Percentiles rank a stretch among this genome's conserved stretches.
Evolutionary conservation across 2,329 filamentous ascomycete genomes (phyloP).

Genomic region (Chaetomiaceae sp.): DNA sequence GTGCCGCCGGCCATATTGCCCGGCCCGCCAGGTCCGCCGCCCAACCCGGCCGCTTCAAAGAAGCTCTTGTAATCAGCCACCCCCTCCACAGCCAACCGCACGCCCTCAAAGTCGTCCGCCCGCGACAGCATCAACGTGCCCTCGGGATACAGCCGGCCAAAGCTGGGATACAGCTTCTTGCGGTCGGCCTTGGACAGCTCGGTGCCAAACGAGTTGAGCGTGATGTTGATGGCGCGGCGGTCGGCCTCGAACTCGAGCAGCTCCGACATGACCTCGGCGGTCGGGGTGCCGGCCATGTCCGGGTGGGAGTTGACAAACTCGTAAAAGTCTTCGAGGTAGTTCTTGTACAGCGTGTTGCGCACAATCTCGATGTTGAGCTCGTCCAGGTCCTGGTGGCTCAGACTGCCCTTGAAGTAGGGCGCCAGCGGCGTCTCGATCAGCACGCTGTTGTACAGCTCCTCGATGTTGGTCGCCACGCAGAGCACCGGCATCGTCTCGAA

Average conservation of each 20-base stretch:
- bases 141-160: slow-evolving; percentile 88
- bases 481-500: slow-evolving; percentile 99
- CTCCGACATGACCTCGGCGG: slow-evolving; percentile 90
- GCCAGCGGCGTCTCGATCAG: slow-evolving; percentile 94
- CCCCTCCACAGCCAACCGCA: slow-evolving; percentile 87
- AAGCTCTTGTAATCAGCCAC: slow-evolving; percentile 92
- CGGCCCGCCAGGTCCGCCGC: slow-evolving; percentile 64
- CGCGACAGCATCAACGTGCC: slow-evolving; percentile 91
- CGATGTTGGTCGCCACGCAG: slow-evolving; percentile 96
- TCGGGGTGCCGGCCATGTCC: slow-evolving; percentile 83
- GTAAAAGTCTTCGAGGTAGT: slow-evolving; percentile 97
- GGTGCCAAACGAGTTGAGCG: slow-evolving; percentile 95
- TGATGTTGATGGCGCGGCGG: slow-evolving; percentile 96
- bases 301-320: slow-evolving; percentile 86
- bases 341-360: slow-evolving; percentile 97
- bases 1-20: slow-evolving; percentile 81
- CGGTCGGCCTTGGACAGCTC: slow-evolving; percentile 90
- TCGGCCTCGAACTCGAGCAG: slow-evolving; percentile 96
- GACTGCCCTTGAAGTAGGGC: slow-evolving; percentile 93
- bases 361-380: slow-evolving; percentile 99
- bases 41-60: slow-evolving; percentile 84
- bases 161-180: slow-evolving; percentile 91
- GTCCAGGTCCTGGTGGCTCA: slow-evolving; percentile 94
- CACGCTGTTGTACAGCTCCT: slow-evolving; percentile 97
- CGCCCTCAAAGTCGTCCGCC: slow-evolving; percentile 91